Percentiles rank a stretch among this genome's conserved stretches.
These are phyloP conservation scores for Trichopus zeylanicus DNA, from an alignment of 116 monocot species.

Conservation along the genomic window DNA sequence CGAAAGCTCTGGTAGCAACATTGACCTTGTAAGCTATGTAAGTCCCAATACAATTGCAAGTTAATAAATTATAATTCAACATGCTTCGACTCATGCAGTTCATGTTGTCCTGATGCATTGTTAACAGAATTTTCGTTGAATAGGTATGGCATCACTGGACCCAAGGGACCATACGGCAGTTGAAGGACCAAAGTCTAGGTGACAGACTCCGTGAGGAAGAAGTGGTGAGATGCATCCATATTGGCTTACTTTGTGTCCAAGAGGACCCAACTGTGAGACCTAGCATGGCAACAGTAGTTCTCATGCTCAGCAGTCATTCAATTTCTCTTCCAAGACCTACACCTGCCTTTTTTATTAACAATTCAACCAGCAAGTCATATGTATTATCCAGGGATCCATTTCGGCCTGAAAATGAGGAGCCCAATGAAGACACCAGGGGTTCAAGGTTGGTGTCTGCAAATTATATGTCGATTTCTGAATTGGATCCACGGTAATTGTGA, in stretches of 20 bases:
- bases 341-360: background rate
- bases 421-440: too few species aligned
- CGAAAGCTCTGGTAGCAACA: background rate
- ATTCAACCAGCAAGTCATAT: too few species aligned
- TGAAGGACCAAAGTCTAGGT: constrained; percentile 1
- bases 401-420: too few species aligned
- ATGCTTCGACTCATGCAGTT: background rate
- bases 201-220: background rate
- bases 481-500: too few species aligned
- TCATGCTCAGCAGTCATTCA: constrained; percentile 16
- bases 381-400: too few species aligned
- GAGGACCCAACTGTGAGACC: constrained; percentile 10
- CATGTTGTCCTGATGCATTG: background rate
- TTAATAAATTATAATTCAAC: too few species aligned
- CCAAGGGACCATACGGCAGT: constrained; percentile 1
- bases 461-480: too few species aligned
- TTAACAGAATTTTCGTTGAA: background rate
- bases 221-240: constrained; percentile 16
- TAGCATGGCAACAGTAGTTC: constrained; percentile 14
- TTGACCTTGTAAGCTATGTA: constrained; percentile 20
- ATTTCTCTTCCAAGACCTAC: constrained; percentile 6
- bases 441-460: too few species aligned
- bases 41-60: too few species aligned
- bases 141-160: constrained; percentile 14
- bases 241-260: constrained; percentile 14